These are phyloP conservation scores for Dissophora globulifera DNA, from an alignment of 192 early-diverging fungal species.

Conservation along the genomic window DNA sequence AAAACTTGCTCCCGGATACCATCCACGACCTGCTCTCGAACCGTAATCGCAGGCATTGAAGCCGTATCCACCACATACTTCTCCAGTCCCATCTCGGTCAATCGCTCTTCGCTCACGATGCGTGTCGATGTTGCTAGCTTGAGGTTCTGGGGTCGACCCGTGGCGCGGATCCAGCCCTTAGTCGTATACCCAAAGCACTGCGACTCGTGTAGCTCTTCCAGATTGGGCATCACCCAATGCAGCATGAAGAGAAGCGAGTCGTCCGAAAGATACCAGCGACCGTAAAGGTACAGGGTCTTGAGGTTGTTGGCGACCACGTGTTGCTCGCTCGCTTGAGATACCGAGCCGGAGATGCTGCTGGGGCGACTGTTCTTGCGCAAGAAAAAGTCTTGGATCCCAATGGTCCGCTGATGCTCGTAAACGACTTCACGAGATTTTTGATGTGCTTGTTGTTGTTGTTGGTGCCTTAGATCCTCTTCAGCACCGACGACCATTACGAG, in stretches of 20 bases:
- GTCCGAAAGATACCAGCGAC: conserved; percentile 13
- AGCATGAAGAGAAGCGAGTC: conserved; percentile 5
- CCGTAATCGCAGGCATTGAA: no score
- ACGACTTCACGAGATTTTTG: neutral
- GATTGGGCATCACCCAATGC: neutral
- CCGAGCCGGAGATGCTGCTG: no score
- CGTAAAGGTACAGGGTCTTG: neutral
- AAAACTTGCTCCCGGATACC: no score
- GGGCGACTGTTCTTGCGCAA: neutral
- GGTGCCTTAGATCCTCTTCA: neutral
- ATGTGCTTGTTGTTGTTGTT: no score
- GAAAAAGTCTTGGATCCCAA: conserved; percentile 4
- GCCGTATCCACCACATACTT: no score
- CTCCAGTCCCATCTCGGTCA: neutral
- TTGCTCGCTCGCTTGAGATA: neutral
- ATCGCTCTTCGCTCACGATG: neutral
- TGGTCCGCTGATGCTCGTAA: neutral
- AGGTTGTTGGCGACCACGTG: neutral
- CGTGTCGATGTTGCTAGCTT: neutral
- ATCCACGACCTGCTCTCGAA: no score
- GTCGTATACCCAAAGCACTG: conserved; percentile 10
- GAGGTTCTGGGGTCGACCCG: neutral
- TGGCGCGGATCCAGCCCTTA: conserved; percentile 1
- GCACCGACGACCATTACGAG: neutral
- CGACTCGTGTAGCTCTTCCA: neutral